Evolutionary conservation across 441 rosid genomes (phyloP).

Genomic region (Pelargonium cotyledonis): DNA sequence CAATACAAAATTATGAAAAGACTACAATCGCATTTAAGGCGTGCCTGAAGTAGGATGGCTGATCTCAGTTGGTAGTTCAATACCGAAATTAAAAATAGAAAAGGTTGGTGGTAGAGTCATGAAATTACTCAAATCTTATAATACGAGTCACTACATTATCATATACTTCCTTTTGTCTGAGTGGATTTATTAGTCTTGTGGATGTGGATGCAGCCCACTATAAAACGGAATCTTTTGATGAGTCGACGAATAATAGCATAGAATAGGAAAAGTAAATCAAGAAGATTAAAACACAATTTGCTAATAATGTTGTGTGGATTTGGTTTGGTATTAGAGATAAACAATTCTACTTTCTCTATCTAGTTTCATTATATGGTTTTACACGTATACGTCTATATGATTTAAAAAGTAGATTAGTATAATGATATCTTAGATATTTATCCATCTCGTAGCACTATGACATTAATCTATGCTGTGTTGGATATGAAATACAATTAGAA

Average conservation of each 20-base stretch:
- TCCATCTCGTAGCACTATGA: background rate
- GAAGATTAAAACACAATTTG: background rate
- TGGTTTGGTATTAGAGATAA: slow-evolving; percentile 1
- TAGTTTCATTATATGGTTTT: background rate
- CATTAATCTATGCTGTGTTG: no score
- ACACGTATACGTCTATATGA: background rate
- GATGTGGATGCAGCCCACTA: slow-evolving; percentile 17
- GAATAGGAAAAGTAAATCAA: no score
- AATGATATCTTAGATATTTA: background rate
- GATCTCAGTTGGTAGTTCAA: slow-evolving; percentile 3
- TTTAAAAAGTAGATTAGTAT: background rate
- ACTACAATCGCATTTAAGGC: background rate
- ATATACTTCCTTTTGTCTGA: slow-evolving; percentile 11
- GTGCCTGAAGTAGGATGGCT: background rate
- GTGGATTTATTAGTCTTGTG: slow-evolving; percentile 16
- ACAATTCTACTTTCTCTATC: background rate
- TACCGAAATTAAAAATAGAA: background rate
- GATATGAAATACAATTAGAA: no score
- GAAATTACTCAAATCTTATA: slow-evolving; percentile 1
- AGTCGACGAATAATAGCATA: no score
- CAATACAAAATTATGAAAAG: no score
- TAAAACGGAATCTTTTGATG: slow-evolving; percentile 18
- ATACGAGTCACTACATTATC: slow-evolving; percentile 1
- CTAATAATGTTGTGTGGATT: background rate
- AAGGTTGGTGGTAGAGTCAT: background rate